A percentile compares a stretch with the other conserved stretches of the same genome.
Conservation (phyloP, 805 yeast genomes). For the Candida sanyiensis region DNA sequence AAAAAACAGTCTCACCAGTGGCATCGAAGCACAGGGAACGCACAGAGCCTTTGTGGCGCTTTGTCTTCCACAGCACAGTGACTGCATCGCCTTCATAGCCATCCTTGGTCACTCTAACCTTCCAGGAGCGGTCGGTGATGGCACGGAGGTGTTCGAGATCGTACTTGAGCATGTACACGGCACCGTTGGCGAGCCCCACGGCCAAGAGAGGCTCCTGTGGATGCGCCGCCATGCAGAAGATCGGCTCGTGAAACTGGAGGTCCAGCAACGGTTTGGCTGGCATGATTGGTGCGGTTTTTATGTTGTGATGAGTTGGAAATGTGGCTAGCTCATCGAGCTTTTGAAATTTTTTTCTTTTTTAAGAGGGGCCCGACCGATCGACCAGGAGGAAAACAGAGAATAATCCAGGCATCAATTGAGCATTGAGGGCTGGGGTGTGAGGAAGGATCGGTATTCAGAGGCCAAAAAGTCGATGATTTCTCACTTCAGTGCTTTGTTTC, state of each 20-base stretch:
- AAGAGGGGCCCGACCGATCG: no score
- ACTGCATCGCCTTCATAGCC: conserved; percentile 19
- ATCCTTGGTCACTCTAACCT: conserved; percentile 16
- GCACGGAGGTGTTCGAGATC: conserved; percentile 32
- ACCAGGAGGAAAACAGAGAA: no score
- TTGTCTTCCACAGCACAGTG: conserved; percentile 64
- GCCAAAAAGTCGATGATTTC: no score
- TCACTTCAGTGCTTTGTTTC: no score
- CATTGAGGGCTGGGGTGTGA: no score
- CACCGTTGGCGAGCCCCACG: conserved; percentile 80
- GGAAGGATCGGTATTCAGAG: no score
- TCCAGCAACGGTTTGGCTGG: conserved; percentile 30
- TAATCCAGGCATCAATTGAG: no score
- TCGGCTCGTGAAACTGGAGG: conserved; percentile 45
- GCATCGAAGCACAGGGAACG: conserved; percentile 61
- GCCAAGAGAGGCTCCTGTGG: conserved; percentile 62
- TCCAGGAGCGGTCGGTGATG: conserved; percentile 26
- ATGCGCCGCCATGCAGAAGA: conserved; percentile 76
- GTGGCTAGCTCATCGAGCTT: no score
- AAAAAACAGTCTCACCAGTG: conserved; percentile 44
- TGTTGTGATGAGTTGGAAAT: no score
- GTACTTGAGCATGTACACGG: conserved; percentile 57
- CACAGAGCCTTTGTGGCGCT: conserved; percentile 85
- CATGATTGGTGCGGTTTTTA: no score
- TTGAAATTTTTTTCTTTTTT: no score